Base-by-base conservation (phyloP, 2,329 filamentous ascomycete species). In the Triangularia verruculosa region DNA sequence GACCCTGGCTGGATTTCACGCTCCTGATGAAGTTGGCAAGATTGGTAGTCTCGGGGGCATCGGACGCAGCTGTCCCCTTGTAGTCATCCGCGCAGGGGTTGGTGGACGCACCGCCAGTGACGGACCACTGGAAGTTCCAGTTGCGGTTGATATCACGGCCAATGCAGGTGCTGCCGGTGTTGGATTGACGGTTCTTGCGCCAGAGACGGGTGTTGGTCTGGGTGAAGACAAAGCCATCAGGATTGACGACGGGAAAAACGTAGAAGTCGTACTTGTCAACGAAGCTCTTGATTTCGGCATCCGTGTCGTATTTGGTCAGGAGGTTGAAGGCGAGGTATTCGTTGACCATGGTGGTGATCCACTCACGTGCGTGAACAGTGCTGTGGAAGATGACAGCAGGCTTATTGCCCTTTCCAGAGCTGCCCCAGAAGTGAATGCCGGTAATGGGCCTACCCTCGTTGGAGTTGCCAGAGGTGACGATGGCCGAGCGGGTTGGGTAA, bases 261-360 rank as follows among this genome's bases (percentile, higher is more conserved):
- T 87, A 89, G 68, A 87, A 87, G 74, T 90, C 88, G 71, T 86
- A 88, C 61, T 79, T 83, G 73, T 89, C 80, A 24, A 89, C 78
- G 60, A 84, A 79, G 0, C 74, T 71, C 43, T 73, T 77, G 43
- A 81, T 72, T 3, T 75, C 72, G n/a, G 74, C 68, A 13, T 75
- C 71, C 17, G 73, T 72, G 30, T 70, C 71, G 68, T 84, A 84
- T 57, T 78, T 77, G 34, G 75, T 75, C 17, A 86, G 73, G 30
- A 87, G 75, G 17, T 78, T 74, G 65, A 79, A 80, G 9, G 80
- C 78, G 15, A 85, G 73, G 71, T 85, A 87, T 70, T 87, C 84
- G 47, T 79, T 76, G 5, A 77, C 82, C 75, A 84, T 83, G 11
- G 82, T 79, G 5, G 79, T 79, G 59, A 87, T 84, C 85, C 85